Conservation (phyloP, 495 filamentous ascomycete genomes). For the Massariosphaeria phaeospora region DNA sequence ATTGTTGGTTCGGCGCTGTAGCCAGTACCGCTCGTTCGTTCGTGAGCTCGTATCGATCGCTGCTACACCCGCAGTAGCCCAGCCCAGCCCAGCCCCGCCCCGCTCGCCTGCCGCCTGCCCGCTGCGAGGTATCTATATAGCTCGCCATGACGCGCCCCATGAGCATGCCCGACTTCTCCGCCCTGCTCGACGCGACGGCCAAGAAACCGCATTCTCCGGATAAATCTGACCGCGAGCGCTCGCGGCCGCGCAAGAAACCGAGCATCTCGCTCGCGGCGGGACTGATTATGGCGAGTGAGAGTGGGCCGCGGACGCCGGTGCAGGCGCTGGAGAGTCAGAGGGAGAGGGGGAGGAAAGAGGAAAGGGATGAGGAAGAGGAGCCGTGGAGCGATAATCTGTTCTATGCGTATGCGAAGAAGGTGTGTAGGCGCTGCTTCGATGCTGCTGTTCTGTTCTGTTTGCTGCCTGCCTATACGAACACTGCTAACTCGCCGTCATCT, state of each 20-base stretch:
- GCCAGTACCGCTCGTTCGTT: too few relatives aligned
- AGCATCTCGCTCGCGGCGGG: slow-evolving; percentile 21
- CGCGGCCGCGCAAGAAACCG: slow-evolving; percentile 15
- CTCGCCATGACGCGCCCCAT: slow-evolving; percentile 21
- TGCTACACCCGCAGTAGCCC: too few relatives aligned
- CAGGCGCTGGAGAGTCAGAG: background rate
- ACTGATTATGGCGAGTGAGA: slow-evolving; percentile 20
- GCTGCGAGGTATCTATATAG: too few relatives aligned
- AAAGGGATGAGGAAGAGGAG: too few relatives aligned
- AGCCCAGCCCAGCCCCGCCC: too few relatives aligned
- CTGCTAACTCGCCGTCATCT: background rate
- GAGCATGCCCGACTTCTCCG: slow-evolving; percentile 27
- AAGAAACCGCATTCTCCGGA: slow-evolving; percentile 7
- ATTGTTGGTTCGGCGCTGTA: too few relatives aligned
- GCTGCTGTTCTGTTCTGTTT: background rate
- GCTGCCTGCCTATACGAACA: background rate
- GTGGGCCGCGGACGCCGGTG: slow-evolving; percentile 7
- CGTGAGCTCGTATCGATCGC: too few relatives aligned
- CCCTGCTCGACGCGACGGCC: slow-evolving; percentile 12
- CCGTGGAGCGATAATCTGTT: slow-evolving; percentile 25
- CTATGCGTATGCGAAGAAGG: slow-evolving; percentile 31
- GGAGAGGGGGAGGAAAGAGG: background rate
- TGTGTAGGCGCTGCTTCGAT: slow-evolving; percentile 1
- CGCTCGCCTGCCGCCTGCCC: too few relatives aligned
- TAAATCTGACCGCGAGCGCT: background rate